Conservation (phyloP, 208 protist species). For the Phytomonas francai region DNA sequence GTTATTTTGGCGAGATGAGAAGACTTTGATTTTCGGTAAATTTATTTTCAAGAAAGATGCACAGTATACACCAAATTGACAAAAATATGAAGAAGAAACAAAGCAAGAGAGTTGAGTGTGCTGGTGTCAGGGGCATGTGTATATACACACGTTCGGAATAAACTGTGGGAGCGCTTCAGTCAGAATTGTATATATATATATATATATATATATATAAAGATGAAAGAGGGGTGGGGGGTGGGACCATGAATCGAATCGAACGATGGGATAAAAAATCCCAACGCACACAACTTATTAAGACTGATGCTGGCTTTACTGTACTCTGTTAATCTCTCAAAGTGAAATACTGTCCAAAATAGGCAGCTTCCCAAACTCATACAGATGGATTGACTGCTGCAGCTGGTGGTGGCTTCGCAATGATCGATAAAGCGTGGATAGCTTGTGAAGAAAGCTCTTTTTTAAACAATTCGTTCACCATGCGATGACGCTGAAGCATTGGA, state of each 20-base stretch:
- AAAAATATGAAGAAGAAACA: not conserved
- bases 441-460: constrained; percentile 58
- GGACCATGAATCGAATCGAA: too few relatives aligned
- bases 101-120: not conserved
- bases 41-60: not conserved
- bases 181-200: too few relatives aligned
- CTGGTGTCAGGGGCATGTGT: not conserved
- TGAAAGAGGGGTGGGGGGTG: too few relatives aligned
- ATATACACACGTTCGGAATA: too few relatives aligned
- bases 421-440: constrained; percentile 64
- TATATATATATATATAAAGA: too few relatives aligned
- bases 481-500: constrained; percentile 56
- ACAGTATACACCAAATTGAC: not conserved
- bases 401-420: constrained; percentile 9
- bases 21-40: not conserved
- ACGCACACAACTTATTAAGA: not conserved
- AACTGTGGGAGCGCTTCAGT: too few relatives aligned
- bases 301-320: not conserved
- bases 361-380: not conserved
- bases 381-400: not conserved
- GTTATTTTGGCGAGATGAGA: not conserved
- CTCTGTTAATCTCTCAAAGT: not conserved
- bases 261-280: not conserved
- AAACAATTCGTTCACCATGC: constrained; percentile 71
- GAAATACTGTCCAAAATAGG: not conserved